Evolutionary conservation across 2,329 filamentous ascomycete species (phyloP).

Genomic region (Aspergillus sp.): DNA sequence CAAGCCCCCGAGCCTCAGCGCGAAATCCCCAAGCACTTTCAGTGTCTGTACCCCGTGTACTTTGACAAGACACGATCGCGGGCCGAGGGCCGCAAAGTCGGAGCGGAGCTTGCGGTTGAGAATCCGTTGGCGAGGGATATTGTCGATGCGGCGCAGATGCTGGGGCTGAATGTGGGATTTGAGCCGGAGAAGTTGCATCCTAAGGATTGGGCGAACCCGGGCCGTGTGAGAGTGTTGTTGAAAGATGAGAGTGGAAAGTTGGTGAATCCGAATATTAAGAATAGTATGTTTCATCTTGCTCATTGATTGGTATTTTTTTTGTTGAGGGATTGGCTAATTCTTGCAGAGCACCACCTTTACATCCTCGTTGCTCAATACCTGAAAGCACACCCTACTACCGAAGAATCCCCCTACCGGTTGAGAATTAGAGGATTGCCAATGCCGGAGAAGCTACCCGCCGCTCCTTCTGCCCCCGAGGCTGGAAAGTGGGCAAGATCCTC

Average conservation of each 20-base stretch:
- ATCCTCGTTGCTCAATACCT: slow-evolving; percentile 74
- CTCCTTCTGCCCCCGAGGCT: slow-evolving; percentile 73
- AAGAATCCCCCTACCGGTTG: slow-evolving; percentile 64
- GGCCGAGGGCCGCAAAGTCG: slow-evolving; percentile 76
- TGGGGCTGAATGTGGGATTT: slow-evolving; percentile 63
- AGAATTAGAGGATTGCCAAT: slow-evolving; percentile 69
- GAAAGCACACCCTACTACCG: slow-evolving; percentile 70
- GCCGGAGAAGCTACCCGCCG: slow-evolving; percentile 62
- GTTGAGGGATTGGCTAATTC: not conserved
- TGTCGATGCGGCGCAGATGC: slow-evolving; percentile 71
- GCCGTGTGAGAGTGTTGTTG: slow-evolving; percentile 75
- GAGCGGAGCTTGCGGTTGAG: slow-evolving; percentile 64
- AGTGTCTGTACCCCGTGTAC: slow-evolving; percentile 92
- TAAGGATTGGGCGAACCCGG: slow-evolving; percentile 96
- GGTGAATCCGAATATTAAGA: slow-evolving; percentile 54
- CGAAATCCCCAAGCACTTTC: slow-evolving; percentile 66
- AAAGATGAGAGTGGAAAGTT: slow-evolving; percentile 50
- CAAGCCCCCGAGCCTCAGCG: slow-evolving; percentile 42
- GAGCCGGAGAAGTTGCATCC: slow-evolving; percentile 91
- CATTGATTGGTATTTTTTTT: slow-evolving; percentile 1
- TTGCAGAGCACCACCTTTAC: slow-evolving; percentile 75
- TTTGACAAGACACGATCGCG: slow-evolving; percentile 69
- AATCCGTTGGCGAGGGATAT: slow-evolving; percentile 90
- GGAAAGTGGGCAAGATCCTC: slow-evolving; percentile 81
- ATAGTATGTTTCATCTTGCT: slow-evolving; percentile 47